Percentiles rank a stretch among this genome's conserved stretches.
phyloP scores from a whole-genome alignment of 148 eudicot genomes.

The Drosera capensis region DNA sequence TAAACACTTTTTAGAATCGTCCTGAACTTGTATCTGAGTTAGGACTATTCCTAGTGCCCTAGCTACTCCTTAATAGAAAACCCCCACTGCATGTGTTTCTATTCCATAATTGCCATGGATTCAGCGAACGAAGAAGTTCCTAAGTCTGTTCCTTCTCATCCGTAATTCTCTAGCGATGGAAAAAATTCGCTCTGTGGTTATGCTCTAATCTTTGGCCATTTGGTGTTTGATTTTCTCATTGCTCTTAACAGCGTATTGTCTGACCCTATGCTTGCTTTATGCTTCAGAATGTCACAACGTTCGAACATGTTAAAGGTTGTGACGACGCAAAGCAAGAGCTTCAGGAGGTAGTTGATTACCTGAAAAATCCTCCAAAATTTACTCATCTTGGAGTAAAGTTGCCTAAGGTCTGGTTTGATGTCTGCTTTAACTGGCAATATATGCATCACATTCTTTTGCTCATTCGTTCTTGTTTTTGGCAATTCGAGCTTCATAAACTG shows the following conservation, averaged over 20 bases:
- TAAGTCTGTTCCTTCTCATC: no score
- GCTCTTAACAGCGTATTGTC: not conserved
- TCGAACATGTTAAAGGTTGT: constrained; percentile 97
- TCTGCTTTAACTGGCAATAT: not conserved
- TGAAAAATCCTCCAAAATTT: constrained; percentile 76
- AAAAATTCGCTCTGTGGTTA: no score
- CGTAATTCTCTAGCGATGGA: no score
- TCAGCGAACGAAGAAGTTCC: no score
- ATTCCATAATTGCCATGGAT: no score
- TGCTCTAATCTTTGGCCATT: not conserved
- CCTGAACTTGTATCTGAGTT: no score
- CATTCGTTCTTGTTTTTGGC: not conserved
- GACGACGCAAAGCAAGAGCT: constrained; percentile 99
- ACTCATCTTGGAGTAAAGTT: constrained; percentile 95
- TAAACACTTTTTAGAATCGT: no score
- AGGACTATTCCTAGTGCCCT: no score
- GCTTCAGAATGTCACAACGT: constrained; percentile 82
- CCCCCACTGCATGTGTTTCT: no score
- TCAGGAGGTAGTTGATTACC: constrained; percentile 97
- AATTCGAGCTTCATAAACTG: no score
- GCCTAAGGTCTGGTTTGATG: constrained; percentile 64
- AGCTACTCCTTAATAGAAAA: no score
- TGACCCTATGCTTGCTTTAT: constrained; percentile 6
- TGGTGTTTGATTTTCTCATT: not conserved
- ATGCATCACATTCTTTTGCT: not conserved